phyloP scores from a whole-genome alignment of 2,329 filamentous ascomycete species.

The Scolecobasidium constrictum region DNA sequence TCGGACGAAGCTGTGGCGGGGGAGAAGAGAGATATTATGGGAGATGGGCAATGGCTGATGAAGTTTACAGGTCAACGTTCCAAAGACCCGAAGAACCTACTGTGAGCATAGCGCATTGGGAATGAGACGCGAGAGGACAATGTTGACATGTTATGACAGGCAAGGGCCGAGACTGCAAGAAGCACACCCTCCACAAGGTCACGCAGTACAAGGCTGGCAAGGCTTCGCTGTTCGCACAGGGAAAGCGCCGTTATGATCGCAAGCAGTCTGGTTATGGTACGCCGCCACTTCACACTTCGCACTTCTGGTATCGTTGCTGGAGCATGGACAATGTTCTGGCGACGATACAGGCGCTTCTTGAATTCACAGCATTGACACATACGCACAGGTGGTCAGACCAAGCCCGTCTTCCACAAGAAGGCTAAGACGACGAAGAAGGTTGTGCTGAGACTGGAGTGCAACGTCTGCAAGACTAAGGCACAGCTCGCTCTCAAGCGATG shows the following conservation, averaged over 20 bases:
- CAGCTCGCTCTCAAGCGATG: slow-evolving; percentile 98
- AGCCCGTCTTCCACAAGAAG: slow-evolving; percentile 99
- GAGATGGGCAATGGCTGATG: no score
- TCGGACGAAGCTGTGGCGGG: no score
- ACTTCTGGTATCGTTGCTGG: no score
- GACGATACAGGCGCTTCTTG: no score
- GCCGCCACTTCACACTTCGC: no score
- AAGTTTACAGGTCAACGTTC: slow-evolving; percentile 80
- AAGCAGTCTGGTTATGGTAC: slow-evolving; percentile 89
- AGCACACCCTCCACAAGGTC: slow-evolving; percentile 73
- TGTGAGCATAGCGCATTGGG: no score
- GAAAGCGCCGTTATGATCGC: slow-evolving; percentile 98
- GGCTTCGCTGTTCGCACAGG: slow-evolving; percentile 92
- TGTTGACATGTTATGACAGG: no score
- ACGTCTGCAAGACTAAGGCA: slow-evolving; percentile 94
- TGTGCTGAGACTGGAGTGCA: slow-evolving; percentile 96
- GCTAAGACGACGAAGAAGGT: slow-evolving; percentile 99
- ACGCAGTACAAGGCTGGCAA: slow-evolving; percentile 97
- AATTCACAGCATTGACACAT: neutral
- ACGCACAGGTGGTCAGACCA: slow-evolving; percentile 86
- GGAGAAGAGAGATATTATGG: no score
- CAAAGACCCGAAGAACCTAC: slow-evolving; percentile 94
- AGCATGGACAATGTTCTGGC: no score
- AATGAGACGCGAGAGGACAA: neutral
- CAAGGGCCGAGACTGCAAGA: slow-evolving; percentile 87